A percentile compares a stretch with the other conserved stretches of the same genome.
These are phyloP conservation scores for Hypericum perforatum DNA, from an alignment of 345 rosid genomes.

Conservation along the genomic window DNA sequence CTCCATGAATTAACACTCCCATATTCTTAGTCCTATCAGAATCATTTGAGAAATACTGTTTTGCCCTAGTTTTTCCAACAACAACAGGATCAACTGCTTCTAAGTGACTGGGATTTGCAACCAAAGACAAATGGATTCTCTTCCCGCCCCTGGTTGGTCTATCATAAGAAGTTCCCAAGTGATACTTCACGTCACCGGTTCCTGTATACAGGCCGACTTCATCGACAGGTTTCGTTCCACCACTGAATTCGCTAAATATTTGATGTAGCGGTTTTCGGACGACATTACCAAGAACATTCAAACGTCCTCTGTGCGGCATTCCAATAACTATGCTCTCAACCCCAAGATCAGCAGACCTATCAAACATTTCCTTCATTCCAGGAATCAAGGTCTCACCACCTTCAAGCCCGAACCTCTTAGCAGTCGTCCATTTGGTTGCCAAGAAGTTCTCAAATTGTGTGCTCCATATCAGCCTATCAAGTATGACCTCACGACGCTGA, in stretches of 20 bases:
- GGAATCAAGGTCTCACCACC: conserved; percentile 83
- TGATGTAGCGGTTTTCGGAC: conserved; percentile 72
- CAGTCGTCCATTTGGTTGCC: conserved; percentile 82
- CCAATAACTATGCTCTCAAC: conserved; percentile 81
- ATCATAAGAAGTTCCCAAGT: conserved; percentile 80
- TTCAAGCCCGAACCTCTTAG: conserved; percentile 85
- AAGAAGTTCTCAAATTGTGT: conserved; percentile 79
- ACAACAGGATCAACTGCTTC: conserved; percentile 88
- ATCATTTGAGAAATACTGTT: conserved; percentile 68
- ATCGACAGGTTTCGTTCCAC: conserved; percentile 74
- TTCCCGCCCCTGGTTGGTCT: conserved; percentile 84
- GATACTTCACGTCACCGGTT: conserved; percentile 81
- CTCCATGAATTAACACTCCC: conserved; percentile 76
- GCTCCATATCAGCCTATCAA: conserved; percentile 78
- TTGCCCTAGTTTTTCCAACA: conserved; percentile 74
- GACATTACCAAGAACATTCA: conserved; percentile 73
- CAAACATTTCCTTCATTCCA: conserved; percentile 90
- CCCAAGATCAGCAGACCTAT: conserved; percentile 66
- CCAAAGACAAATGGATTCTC: conserved; percentile 73
- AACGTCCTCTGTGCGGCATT: conserved; percentile 69
- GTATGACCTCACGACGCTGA: conserved; percentile 63
- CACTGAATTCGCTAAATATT: conserved; percentile 73
- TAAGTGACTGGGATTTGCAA: conserved; percentile 84
- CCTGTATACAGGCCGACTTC: conserved; percentile 77
- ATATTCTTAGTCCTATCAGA: conserved; percentile 53